These are phyloP conservation scores for Talaromyces marneffei DNA, from an alignment of 2,329 filamentous ascomycete species.

Conservation along the genomic window DNA sequence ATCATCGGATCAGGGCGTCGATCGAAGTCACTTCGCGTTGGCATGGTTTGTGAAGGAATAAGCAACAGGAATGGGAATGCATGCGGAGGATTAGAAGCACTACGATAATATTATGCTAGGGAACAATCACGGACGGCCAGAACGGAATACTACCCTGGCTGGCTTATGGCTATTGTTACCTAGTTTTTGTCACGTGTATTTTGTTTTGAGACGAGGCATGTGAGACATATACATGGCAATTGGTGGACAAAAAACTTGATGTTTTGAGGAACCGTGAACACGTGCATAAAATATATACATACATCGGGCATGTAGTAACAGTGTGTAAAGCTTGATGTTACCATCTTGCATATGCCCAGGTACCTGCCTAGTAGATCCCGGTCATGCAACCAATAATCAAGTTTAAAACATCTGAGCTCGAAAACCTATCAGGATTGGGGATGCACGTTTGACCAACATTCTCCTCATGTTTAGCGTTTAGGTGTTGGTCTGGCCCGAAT, in stretches of 20 bases:
- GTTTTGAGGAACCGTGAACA: background rate
- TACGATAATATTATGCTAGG: no score
- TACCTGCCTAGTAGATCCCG: background rate
- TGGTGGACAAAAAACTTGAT: background rate
- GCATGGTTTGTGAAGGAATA: background rate
- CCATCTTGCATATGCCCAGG: background rate
- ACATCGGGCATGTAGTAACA: background rate
- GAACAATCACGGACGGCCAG: background rate
- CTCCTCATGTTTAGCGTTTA: background rate
- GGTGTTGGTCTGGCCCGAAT: background rate
- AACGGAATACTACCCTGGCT: background rate
- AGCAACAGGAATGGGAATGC: background rate
- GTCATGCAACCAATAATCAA: background rate
- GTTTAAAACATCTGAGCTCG: background rate
- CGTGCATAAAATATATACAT: background rate
- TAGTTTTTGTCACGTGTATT: background rate
- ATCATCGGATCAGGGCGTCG: background rate
- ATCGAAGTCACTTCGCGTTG: background rate
- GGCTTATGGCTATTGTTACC: background rate
- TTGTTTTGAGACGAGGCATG: background rate
- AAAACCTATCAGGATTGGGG: background rate
- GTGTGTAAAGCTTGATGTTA: background rate
- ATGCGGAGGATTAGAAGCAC: background rate
- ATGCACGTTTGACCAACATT: background rate
- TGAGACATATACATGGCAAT: background rate